A percentile compares a stretch with the other conserved stretches of the same genome.
Conservation (phyloP, 2,329 filamentous ascomycete genomes). For the Ceratocystis papillata region DNA sequence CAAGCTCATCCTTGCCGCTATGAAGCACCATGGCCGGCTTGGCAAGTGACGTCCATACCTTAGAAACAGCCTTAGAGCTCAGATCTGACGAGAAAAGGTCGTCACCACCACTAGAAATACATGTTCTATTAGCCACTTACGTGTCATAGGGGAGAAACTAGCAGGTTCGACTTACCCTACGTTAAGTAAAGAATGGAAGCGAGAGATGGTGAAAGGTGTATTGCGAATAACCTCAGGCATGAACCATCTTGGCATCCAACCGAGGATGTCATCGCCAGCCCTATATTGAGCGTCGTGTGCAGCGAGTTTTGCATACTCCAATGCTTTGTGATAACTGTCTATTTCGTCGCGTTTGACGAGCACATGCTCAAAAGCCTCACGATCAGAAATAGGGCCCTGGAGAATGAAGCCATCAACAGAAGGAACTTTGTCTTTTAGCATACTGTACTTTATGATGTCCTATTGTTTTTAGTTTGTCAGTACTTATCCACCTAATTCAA, state of each 20-base stretch:
- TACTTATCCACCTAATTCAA: neutral
- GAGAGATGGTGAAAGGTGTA: constrained; percentile 42
- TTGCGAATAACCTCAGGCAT: constrained; percentile 34
- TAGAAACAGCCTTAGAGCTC: constrained; percentile 41
- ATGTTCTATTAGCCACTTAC: neutral
- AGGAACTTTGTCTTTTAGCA: constrained; percentile 35
- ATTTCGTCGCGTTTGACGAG: constrained; percentile 29
- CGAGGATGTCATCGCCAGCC: constrained; percentile 44
- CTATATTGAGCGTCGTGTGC: constrained; percentile 31
- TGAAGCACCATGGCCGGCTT: constrained; percentile 55
- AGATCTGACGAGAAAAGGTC: constrained; percentile 78
- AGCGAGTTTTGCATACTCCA: constrained; percentile 38
- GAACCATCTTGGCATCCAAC: constrained; percentile 43
- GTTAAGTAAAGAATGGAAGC: constrained; percentile 41
- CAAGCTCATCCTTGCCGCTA: constrained; percentile 55
- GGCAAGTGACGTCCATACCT: constrained; percentile 54
- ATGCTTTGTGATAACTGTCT: constrained; percentile 36
- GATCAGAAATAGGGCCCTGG: constrained; percentile 69
- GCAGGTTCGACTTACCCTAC: constrained; percentile 37
- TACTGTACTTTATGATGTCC: constrained; percentile 48
- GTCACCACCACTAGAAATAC: constrained; percentile 52
- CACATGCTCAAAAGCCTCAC: constrained; percentile 48
- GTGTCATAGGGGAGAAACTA: neutral
- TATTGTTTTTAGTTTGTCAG: constrained; percentile 27
- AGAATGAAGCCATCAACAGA: constrained; percentile 66